A percentile compares a stretch with the other conserved stretches of the same genome.
phyloP scores from a whole-genome alignment of 1,284 basidiomycete genomes.

The Gomphus sp. region DNA sequence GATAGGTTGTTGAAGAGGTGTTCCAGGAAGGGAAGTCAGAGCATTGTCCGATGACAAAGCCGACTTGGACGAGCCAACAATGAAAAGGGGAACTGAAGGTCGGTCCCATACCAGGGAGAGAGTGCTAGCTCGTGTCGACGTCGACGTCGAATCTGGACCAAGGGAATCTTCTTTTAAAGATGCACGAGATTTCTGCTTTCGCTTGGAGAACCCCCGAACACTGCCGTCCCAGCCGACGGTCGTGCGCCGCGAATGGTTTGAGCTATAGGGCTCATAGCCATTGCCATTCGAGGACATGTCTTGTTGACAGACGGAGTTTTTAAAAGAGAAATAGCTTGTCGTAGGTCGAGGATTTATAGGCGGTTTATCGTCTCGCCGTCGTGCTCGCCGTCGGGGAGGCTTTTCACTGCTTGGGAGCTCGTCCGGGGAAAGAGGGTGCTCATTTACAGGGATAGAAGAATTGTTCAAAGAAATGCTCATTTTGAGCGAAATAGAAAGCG shows the following conservation, averaged over 20 bases:
- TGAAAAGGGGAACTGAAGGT: constrained; percentile 37
- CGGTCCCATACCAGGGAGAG: constrained; percentile 28
- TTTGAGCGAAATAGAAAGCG: background rate
- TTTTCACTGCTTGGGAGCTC: constrained; percentile 37
- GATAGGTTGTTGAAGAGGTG: constrained; percentile 18
- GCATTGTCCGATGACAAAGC: constrained; percentile 14
- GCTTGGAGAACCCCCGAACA: constrained; percentile 37
- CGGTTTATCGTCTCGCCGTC: constrained; percentile 19
- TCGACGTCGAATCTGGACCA: background rate
- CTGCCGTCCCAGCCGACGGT: constrained; percentile 51
- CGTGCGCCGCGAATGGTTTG: constrained; percentile 15
- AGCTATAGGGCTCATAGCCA: background rate
- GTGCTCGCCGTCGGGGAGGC: constrained; percentile 24
- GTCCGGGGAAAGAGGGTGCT: constrained; percentile 54
- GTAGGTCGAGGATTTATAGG: constrained; percentile 17
- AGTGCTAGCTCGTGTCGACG: constrained; percentile 18
- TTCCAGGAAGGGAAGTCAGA: constrained; percentile 20
- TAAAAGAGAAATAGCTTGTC: constrained; percentile 50
- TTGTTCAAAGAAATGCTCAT: constrained; percentile 10
- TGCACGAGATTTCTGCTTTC: constrained; percentile 23
- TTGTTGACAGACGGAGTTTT: constrained; percentile 44
- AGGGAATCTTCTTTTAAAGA: background rate
- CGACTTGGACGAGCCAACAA: constrained; percentile 43
- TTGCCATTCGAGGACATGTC: constrained; percentile 18
- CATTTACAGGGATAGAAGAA: constrained; percentile 44